Conservation (phyloP, 2,329 filamentous ascomycete genomes). For the Botryotinia narcissicola region DNA sequence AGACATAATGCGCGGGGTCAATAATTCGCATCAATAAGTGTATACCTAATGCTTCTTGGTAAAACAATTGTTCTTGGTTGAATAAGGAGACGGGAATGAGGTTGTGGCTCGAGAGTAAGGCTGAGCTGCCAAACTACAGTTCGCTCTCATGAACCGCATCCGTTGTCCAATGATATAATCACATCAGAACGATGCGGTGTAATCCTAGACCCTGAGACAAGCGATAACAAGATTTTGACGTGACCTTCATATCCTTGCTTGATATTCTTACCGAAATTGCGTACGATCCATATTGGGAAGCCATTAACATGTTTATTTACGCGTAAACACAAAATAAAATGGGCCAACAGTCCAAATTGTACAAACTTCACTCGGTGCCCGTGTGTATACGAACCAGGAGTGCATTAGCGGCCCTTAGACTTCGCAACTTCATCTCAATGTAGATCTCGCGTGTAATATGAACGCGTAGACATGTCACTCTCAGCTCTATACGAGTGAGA, state of each 20-base stretch:
- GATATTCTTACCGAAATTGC: background rate
- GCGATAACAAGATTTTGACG: background rate
- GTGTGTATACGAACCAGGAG: background rate
- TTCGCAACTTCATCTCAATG: background rate
- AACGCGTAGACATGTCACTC: background rate
- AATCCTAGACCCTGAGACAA: background rate
- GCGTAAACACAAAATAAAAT: background rate
- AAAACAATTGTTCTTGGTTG: background rate
- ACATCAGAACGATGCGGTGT: no score
- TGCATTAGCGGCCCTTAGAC: background rate
- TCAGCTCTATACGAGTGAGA: background rate
- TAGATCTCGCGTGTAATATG: background rate
- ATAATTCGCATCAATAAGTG: background rate
- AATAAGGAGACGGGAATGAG: background rate
- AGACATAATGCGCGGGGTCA: conserved; percentile 50
- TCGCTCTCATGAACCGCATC: background rate
- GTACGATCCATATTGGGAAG: background rate
- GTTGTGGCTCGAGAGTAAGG: conserved; percentile 17
- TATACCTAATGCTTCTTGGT: background rate
- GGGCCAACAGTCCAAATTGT: background rate
- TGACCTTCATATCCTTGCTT: background rate
- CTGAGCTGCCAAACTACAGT: background rate
- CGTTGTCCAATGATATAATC: background rate
- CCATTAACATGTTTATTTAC: background rate
- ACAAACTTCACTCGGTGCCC: background rate